Evolutionary conservation across 192 early-diverging fungal species (phyloP).

Genomic region (Lunasporangiospora selenospora): DNA sequence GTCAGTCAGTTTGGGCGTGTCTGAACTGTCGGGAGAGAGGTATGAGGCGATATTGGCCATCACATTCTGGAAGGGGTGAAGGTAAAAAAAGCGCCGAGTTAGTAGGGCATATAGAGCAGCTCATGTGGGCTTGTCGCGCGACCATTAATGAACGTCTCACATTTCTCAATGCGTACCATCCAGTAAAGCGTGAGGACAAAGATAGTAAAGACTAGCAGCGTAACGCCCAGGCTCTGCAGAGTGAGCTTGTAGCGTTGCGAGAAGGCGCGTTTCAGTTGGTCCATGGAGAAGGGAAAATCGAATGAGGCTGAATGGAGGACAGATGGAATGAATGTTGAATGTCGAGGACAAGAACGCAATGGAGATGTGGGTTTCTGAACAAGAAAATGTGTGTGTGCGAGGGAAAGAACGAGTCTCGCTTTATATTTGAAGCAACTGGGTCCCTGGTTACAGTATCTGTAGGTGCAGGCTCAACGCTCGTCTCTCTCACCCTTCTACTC

Average conservation of each 20-base stretch:
- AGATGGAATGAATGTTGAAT: too few species aligned
- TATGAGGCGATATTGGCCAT: conserved; percentile 70
- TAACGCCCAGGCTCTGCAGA: conserved; percentile 9
- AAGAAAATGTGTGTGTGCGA: too few species aligned
- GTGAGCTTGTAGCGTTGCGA: conserved; percentile 33
- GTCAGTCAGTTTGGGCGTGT: conserved; percentile 48
- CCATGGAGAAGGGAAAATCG: too few species aligned
- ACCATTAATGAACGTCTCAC: neutral
- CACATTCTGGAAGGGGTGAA: conserved; percentile 49
- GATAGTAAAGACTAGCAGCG: conserved; percentile 9
- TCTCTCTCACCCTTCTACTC: too few species aligned
- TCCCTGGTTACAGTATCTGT: too few species aligned
- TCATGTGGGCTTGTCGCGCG: neutral
- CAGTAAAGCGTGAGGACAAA: conserved; percentile 36
- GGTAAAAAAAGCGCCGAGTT: neutral
- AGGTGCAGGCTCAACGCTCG: too few species aligned
- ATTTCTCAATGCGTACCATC: conserved; percentile 15
- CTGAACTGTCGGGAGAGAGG: conserved; percentile 50
- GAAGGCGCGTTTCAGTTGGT: conserved; percentile 8
- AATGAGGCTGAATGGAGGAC: too few species aligned
- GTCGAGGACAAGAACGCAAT: too few species aligned
- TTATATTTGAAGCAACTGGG: too few species aligned
- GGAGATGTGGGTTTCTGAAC: too few species aligned
- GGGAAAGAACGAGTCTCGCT: too few species aligned
- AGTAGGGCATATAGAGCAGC: neutral